Conservation (phyloP, 2,329 filamentous ascomycete genomes). For the Penicillium polonicum region DNA sequence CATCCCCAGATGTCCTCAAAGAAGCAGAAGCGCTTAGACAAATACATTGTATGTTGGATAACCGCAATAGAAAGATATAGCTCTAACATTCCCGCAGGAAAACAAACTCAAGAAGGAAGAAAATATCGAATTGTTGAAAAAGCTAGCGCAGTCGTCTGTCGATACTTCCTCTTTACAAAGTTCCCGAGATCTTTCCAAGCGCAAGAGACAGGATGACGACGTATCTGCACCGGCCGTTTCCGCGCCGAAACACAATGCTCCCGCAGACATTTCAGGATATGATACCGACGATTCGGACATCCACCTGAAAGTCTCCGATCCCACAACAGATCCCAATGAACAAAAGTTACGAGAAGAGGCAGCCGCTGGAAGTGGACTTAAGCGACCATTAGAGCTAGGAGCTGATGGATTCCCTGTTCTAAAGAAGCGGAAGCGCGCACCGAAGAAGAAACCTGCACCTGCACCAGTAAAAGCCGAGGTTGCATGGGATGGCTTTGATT, state of each 20-base stretch:
- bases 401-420: conserved; percentile 78
- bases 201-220: conserved; percentile 62
- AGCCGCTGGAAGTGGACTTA: conserved; percentile 70
- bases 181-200: conserved; percentile 71
- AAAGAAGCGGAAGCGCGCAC: conserved; percentile 73
- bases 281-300: conserved; percentile 37
- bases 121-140: conserved; percentile 77
- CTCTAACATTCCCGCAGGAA: conserved; percentile 53
- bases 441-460: conserved; percentile 45
- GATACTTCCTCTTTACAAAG: conserved; percentile 81
- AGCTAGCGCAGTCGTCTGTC: conserved; percentile 73
- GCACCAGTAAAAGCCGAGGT: conserved; percentile 37
- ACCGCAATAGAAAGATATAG: background rate
- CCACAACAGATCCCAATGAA: conserved; percentile 17
- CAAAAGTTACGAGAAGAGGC: conserved; percentile 52
- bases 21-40: conserved; percentile 67
- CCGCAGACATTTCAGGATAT: conserved; percentile 34
- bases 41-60: conserved; percentile 58
- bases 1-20: conserved; percentile 60
- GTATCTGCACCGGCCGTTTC: conserved; percentile 11
- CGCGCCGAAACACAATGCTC: conserved; percentile 22
- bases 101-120: conserved; percentile 94
- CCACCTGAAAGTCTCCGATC: conserved; percentile 25
- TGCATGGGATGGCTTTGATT: conserved; percentile 48
- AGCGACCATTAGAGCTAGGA: conserved; percentile 78